Percentiles rank a stretch among this genome's conserved stretches.
phyloP scores from a whole-genome alignment of 176 grass and related monocot genomes.

The Panicum miliaceum region DNA sequence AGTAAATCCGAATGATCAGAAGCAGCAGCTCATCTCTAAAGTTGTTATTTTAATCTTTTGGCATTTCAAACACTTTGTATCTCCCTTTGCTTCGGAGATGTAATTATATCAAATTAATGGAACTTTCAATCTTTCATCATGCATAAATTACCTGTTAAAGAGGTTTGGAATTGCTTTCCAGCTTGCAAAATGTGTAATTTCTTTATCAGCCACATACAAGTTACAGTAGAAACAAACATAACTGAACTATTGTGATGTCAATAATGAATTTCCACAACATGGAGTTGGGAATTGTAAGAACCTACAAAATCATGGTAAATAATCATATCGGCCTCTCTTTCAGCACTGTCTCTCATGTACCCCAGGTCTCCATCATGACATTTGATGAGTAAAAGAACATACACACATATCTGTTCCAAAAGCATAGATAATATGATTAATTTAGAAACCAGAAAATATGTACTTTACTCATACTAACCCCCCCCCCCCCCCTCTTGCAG shows the following conservation, averaged over 20 bases:
- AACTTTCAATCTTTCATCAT: neutral
- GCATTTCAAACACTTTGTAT: constrained; percentile 27
- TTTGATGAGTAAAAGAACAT: neutral
- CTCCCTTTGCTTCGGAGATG: constrained; percentile 37
- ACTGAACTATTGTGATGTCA: neutral
- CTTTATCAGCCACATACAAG: constrained; percentile 33
- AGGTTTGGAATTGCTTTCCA: constrained; percentile 1
- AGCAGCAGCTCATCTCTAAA: constrained; percentile 4
- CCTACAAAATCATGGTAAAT: neutral
- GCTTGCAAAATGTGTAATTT: neutral
- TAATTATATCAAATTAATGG: constrained; percentile 16
- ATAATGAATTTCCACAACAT: neutral
- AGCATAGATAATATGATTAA: constrained; percentile 28
- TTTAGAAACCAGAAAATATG: constrained; percentile 30
- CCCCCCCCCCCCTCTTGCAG: constrained; percentile 13
- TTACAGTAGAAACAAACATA: constrained; percentile 9
- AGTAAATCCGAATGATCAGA: constrained; percentile 15
- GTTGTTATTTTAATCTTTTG: constrained; percentile 9
- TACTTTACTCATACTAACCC: constrained; percentile 35
- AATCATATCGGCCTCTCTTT: constrained; percentile 10
- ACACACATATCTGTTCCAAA: constrained; percentile 12
- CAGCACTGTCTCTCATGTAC: neutral
- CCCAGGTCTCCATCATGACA: neutral
- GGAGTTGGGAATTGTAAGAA: constrained; percentile 30
- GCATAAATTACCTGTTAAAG: constrained; percentile 37